phyloP scores from a whole-genome alignment of 371 early-diverging fungal genomes.

The Nematocida ausubeli region DNA sequence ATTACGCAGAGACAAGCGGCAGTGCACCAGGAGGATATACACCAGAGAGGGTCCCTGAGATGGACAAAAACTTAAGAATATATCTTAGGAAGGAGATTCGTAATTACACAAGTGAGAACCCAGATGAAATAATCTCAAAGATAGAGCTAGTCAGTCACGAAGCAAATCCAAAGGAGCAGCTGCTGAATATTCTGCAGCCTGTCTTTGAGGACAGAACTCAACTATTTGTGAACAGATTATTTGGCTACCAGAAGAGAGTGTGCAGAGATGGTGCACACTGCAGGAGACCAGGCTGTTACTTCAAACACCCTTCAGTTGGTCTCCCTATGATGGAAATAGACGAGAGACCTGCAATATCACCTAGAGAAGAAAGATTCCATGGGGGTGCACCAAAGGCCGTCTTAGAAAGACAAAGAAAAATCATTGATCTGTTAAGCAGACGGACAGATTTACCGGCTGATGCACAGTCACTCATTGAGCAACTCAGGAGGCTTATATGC shows the following conservation, averaged over 20 bases:
- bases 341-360: constrained; percentile 13
- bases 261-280: constrained; percentile 55
- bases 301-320: constrained; percentile 15
- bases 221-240: constrained; percentile 59
- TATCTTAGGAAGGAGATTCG: constrained; percentile 49
- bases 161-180: constrained; percentile 8
- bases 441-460: constrained; percentile 34
- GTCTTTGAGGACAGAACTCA: constrained; percentile 56
- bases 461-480: constrained; percentile 23
- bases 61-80: constrained; percentile 45
- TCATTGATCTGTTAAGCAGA: constrained; percentile 41
- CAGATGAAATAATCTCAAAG: constrained; percentile 48
- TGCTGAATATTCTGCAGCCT: constrained; percentile 47
- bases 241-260: constrained; percentile 57
- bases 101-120: constrained; percentile 5
- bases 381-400: background rate
- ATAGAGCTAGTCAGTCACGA: constrained; percentile 31
- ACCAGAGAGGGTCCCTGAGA: constrained; percentile 34
- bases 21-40: background rate
- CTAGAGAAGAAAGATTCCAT: constrained; percentile 15
- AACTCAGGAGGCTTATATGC: constrained; percentile 31
- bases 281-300: constrained; percentile 44
- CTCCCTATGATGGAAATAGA: constrained; percentile 46
- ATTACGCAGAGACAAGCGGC: background rate
- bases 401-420: constrained; percentile 41